Evolutionary conservation across 257 asterid species (phyloP).

Genomic region (Coffea canephora): DNA sequence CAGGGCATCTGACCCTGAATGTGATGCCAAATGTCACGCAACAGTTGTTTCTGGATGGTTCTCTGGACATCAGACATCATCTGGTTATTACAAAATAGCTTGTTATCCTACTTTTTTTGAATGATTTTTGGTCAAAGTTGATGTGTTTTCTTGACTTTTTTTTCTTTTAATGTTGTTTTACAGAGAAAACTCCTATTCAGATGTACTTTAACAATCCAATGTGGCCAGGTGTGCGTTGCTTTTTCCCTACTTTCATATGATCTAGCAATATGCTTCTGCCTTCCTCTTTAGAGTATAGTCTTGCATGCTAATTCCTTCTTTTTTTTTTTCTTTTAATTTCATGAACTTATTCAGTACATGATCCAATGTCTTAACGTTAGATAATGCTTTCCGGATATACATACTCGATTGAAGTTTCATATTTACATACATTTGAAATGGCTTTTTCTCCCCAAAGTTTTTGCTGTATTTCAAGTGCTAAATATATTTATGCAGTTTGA

Average conservation of each 20-base stretch:
- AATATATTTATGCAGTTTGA: background rate
- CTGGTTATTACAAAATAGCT: conserved; percentile 38
- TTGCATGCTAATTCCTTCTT: background rate
- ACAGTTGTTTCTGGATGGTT: conserved; percentile 99
- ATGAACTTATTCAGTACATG: background rate
- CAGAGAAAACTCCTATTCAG: conserved; percentile 50
- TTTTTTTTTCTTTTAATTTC: background rate
- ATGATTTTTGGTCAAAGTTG: conserved; percentile 7
- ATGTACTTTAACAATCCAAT: conserved; percentile 88
- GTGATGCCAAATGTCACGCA: conserved; percentile 66
- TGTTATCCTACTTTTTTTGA: conserved; percentile 3
- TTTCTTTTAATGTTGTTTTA: conserved; percentile 13
- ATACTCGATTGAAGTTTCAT: background rate
- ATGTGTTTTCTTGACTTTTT: conserved; percentile 8
- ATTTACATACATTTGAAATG: background rate
- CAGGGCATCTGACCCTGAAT: conserved; percentile 59
- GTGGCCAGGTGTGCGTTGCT: conserved; percentile 85
- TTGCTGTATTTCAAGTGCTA: background rate
- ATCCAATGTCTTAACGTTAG: too few relatives aligned
- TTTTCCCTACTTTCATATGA: background rate
- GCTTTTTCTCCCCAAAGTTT: background rate
- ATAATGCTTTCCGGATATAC: too few relatives aligned
- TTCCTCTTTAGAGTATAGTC: background rate
- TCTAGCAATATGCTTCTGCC: background rate
- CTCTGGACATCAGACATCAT: conserved; percentile 45